phyloP scores from a whole-genome alignment of 208 protist species.

The Acanthamoeba royreba region DNA sequence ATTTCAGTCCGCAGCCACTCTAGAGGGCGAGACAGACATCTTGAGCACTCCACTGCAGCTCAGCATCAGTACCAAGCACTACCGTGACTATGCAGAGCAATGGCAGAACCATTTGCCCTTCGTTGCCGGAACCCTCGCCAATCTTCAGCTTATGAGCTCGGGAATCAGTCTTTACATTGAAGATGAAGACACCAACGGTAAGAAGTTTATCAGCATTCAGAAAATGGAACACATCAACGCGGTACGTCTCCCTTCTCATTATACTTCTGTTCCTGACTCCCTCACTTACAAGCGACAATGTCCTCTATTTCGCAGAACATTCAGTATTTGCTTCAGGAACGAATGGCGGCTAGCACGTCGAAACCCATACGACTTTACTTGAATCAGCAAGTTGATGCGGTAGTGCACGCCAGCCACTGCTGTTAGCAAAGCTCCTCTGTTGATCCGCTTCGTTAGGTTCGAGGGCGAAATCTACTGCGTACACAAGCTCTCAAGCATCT shows the following conservation, averaged over 20 bases:
- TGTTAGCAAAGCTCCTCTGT: too few relatives aligned
- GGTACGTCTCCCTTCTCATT: not conserved
- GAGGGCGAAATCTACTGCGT: not conserved
- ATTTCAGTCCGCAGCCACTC: not conserved
- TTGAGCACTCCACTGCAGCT: not conserved
- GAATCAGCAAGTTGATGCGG: too few relatives aligned
- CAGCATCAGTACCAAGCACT: not conserved
- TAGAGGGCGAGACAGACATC: not conserved
- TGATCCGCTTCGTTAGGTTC: too few relatives aligned
- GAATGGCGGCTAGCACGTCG: too few relatives aligned
- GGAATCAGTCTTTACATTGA: not conserved
- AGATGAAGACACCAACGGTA: not conserved
- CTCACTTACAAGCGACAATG: too few relatives aligned
- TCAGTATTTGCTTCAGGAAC: too few relatives aligned
- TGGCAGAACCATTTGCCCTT: not conserved
- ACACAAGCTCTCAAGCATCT: not conserved
- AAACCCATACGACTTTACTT: too few relatives aligned
- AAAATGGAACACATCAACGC: not conserved
- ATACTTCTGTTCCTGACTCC: not conserved
- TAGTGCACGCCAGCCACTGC: too few relatives aligned
- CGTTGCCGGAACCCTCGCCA: not conserved
- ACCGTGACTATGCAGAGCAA: not conserved
- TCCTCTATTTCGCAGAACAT: too few relatives aligned
- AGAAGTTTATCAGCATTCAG: not conserved
- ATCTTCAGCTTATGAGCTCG: not conserved